Evolutionary conservation across 23 red algal genomes (phyloP).

Genomic region (Gracilaria caudata): DNA sequence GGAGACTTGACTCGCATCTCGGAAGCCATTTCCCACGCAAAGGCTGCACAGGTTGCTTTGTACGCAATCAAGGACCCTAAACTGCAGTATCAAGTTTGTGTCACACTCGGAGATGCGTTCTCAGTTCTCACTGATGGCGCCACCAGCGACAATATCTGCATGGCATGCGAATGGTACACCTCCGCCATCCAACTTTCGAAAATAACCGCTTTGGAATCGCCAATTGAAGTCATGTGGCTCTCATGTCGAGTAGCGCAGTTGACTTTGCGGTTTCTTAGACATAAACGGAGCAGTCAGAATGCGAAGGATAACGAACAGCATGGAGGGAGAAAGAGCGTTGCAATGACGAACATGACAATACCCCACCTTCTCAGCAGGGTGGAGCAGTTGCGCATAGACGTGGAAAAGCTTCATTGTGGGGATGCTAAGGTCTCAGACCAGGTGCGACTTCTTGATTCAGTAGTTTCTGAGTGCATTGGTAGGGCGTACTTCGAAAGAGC

Average conservation of each 20-base stretch:
- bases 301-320: neutral
- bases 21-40: conserved; percentile 11
- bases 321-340: neutral
- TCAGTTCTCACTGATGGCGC: neutral
- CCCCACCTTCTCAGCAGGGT: neutral
- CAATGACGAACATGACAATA: neutral
- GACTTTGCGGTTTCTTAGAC: neutral
- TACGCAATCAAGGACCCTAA: neutral
- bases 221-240: conserved; percentile 9
- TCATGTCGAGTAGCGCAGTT: conserved; percentile 11
- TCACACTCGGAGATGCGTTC: conserved; percentile 3
- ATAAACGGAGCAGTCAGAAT: neutral
- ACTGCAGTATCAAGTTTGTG: neutral
- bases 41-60: conserved; percentile 9
- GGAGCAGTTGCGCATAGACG: neutral
- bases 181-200: conserved; percentile 5
- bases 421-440: neutral
- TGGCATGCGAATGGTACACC: neutral
- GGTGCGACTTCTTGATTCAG: neutral
- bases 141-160: neutral
- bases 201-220: conserved; percentile 5
- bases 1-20: neutral
- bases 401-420: neutral
- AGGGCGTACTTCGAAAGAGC: conserved; percentile 10
- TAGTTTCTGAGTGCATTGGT: neutral